Base-by-base conservation (phyloP, 257 asterid species). In the Nicotiana paniculata region DNA sequence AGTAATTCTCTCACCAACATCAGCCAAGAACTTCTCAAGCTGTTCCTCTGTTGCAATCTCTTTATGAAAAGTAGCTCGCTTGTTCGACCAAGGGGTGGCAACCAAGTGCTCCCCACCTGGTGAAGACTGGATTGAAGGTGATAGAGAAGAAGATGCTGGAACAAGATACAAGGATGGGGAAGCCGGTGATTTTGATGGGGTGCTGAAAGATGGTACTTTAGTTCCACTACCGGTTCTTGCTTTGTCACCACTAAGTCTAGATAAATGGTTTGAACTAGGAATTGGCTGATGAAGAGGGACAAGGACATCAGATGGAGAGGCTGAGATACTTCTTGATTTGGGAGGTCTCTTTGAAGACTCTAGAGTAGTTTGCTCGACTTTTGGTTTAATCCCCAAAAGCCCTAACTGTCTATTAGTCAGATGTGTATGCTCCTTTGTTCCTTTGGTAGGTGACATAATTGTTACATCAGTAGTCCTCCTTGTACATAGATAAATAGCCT, bases 271-370 rank as follows among this genome's bases (percentile, higher is more conserved):
- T 54, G 93, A 86, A 83, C 85, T 82, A 12, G 90, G 76, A 21
- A 86, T 70, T 81, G 97, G 88, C 80, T 88, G 96, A 88, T 93
- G 99, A 86, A 93, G 89, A 53, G 99, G 99, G 83, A 93, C 92
- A 39, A 96, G 97, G 74, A 32, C 55, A 67, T 87, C 89, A 48
- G 96, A 90, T 26, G 93, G 92, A 81, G 93, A 89, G 82, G 89
- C 85, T 32, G 93, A 66, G 81, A 82, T 83, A 65, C 58, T 77
- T 85, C 84, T 93, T n/a, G 96, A 83, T 86, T 92, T 96, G 53
- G 92, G 96, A 85, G 92, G 95, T 87, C 86, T 91, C 88, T 89
- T 93, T 26, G 90, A 78, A 77, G 97, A 91, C 64, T 91, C 97
- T 53, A 82, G 82, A 2, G 83, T 76, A 72, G 80, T 81, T 65